Base-by-base conservation (phyloP, 2,329 filamentous ascomycete genomes). In the Atkinsonella hypoxylon region DNA sequence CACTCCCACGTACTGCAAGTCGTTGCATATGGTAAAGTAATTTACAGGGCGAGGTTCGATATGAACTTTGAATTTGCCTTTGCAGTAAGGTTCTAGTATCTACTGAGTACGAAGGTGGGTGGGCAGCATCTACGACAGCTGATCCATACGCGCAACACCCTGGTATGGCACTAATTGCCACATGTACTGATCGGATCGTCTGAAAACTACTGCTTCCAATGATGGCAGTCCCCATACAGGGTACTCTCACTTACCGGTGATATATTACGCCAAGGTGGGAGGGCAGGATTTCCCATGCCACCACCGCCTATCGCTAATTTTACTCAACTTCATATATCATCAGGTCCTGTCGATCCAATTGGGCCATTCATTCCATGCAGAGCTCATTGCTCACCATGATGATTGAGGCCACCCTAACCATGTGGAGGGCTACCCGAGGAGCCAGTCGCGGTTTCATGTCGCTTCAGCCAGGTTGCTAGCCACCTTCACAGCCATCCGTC, bases 21-120 rank as follows among this genome's bases (percentile, higher is more conserved):
- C 26, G 22, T 6, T 26, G 22, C 22, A 26, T 26, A 26, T 26
- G 22, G 22, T 26, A 26, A 3, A 26, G 22, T 26, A 26, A 4
- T 26, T 6, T 26, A 3, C 22, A 26, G 22, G 22, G 3, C 3
- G 6, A 26, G 22, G 3, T 26, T 26, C 22, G 22, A 4, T 26
- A 26, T 26, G 22, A 26, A n/a, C 18, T 12, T 30, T 5, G 9
- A 38, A 26, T 39, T 52, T 43, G 52, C 46, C 46, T 45, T 52
- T 53, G 50, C 54, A 56, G 53, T 34, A 43, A 47, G 51, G 18
- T 26, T 20, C 20, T 40, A 41, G 46, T 47, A 54, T 56, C 52
- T 26, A 10, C 42, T 26, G 26, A 7, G 4, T 26, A 26, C 26
- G 26, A 26, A 44, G 8, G 22, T 26, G 15, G 8, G n/a, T 41